A percentile compares a stretch with the other conserved stretches of the same genome.
phyloP scores from a whole-genome alignment of 2,329 filamentous ascomycete species.

The Biscogniauxia mediterranea region DNA sequence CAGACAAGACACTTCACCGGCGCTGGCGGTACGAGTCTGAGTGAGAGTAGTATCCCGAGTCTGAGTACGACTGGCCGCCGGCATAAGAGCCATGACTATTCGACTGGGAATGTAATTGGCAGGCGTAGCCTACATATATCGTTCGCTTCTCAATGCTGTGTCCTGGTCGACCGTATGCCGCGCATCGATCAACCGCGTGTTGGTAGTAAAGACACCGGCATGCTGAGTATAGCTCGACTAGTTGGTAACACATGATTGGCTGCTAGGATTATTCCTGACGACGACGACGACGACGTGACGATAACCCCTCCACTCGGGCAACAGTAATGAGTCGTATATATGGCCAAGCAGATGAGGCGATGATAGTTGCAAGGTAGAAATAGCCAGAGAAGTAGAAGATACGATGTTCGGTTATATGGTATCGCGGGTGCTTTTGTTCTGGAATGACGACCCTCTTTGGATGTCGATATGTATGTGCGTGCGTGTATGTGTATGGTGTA shows the following conservation, averaged over 20 bases:
- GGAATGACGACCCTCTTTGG: no score
- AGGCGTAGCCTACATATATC: slow-evolving; percentile 81
- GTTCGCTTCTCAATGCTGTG: slow-evolving; percentile 72
- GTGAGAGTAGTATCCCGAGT: slow-evolving; percentile 53
- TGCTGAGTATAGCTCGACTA: slow-evolving; percentile 81
- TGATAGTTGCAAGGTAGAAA: background rate
- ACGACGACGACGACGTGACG: background rate
- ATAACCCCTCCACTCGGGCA: background rate
- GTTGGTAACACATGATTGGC: slow-evolving; percentile 78
- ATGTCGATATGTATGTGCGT: background rate
- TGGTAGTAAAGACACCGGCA: slow-evolving; percentile 87
- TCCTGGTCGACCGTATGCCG: slow-evolving; percentile 69
- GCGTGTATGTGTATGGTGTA: background rate
- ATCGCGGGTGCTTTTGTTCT: background rate
- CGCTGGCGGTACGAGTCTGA: slow-evolving; percentile 43
- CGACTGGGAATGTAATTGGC: slow-evolving; percentile 51
- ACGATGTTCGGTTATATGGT: background rate
- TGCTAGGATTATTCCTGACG: slow-evolving; percentile 13
- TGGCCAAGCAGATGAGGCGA: background rate
- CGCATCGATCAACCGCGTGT: slow-evolving; percentile 81
- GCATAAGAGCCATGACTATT: slow-evolving; percentile 39
- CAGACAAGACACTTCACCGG: slow-evolving; percentile 55
- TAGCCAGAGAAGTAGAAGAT: no score
- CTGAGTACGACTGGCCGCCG: slow-evolving; percentile 45
- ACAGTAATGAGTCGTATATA: background rate